Conservation (phyloP, 1,139 yeast genomes). For the Scheffersomyces insectosa region DNA sequence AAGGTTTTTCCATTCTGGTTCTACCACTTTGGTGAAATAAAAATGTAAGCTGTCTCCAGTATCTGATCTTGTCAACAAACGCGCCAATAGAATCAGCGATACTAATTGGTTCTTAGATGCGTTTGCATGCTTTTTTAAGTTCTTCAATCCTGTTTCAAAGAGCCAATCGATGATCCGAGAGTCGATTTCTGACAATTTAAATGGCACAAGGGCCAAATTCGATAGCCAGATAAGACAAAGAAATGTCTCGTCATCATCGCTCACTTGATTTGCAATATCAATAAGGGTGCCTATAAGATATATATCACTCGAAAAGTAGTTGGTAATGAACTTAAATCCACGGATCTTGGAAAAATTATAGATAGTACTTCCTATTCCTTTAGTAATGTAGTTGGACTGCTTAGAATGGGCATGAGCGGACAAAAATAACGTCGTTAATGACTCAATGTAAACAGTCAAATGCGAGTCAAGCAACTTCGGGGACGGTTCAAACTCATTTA, state of each 20-base stretch:
- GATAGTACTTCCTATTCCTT: slow-evolving; percentile 30
- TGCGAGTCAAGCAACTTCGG: slow-evolving; percentile 53
- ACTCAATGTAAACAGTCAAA: slow-evolving; percentile 32
- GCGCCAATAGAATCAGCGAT: slow-evolving; percentile 37
- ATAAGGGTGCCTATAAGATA: slow-evolving; percentile 44
- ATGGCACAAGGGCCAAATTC: slow-evolving; percentile 70
- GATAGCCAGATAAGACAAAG: slow-evolving; percentile 73
- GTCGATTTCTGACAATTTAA: slow-evolving; percentile 50
- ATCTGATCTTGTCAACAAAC: slow-evolving; percentile 39
- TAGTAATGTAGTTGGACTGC: slow-evolving; percentile 1
- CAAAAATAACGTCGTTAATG: slow-evolving; percentile 30
- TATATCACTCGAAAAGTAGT: slow-evolving; percentile 62
- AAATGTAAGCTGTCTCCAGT: slow-evolving; percentile 1
- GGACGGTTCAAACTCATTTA: slow-evolving; percentile 54
- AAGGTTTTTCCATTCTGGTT: slow-evolving; percentile 17
- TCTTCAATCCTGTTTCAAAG: slow-evolving; percentile 28
- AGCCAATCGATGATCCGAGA: slow-evolving; percentile 34
- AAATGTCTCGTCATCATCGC: slow-evolving; percentile 57
- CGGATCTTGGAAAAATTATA: slow-evolving; percentile 67
- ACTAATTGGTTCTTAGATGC: slow-evolving; percentile 31
- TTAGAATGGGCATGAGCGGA: slow-evolving; percentile 1
- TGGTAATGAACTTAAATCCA: slow-evolving; percentile 59
- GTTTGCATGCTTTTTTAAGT: slow-evolving; percentile 25
- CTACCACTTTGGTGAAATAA: slow-evolving; percentile 17
- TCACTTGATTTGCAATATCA: slow-evolving; percentile 13